Conservation (phyloP, 1,284 basidiomycete genomes). For the Rhodotorula sp. region DNA sequence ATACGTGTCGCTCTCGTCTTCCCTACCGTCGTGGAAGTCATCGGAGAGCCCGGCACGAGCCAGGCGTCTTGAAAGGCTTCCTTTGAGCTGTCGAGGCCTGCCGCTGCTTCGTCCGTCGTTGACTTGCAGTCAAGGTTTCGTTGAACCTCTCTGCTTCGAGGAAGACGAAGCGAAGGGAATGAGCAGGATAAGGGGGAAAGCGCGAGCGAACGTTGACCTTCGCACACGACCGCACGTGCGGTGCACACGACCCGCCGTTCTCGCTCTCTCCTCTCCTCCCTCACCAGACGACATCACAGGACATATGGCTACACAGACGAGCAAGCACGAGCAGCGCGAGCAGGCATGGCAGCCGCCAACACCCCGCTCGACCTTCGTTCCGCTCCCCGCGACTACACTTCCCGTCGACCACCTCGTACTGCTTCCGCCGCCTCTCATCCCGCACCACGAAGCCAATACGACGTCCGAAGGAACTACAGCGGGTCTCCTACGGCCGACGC, state of each 20-base stretch:
- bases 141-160: too few relatives aligned
- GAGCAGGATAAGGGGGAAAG: too few relatives aligned
- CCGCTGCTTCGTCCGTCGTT: too few relatives aligned
- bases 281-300: not conserved
- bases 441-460: not conserved
- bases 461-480: not conserved
- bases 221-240: not conserved
- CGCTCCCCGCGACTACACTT: constrained; percentile 12
- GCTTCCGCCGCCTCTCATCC: constrained; percentile 17
- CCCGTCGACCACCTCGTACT: constrained; percentile 32
- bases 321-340: not conserved
- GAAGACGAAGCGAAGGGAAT: too few relatives aligned
- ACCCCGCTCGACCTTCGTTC: constrained; percentile 17
- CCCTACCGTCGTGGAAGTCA: too few relatives aligned
- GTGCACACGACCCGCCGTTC: not conserved
- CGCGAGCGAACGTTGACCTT: not conserved
- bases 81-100: too few relatives aligned
- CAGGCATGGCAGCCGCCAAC: constrained; percentile 15
- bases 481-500: not conserved
- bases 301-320: not conserved
- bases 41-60: too few relatives aligned
- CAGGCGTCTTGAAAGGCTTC: too few relatives aligned
- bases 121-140: too few relatives aligned
- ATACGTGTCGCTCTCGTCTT: too few relatives aligned
- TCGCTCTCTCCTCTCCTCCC: not conserved